A percentile compares a stretch with the other conserved stretches of the same genome.
phyloP scores from a whole-genome alignment of 495 filamentous ascomycete genomes.

The Lasiosphaeris hirsuta region DNA sequence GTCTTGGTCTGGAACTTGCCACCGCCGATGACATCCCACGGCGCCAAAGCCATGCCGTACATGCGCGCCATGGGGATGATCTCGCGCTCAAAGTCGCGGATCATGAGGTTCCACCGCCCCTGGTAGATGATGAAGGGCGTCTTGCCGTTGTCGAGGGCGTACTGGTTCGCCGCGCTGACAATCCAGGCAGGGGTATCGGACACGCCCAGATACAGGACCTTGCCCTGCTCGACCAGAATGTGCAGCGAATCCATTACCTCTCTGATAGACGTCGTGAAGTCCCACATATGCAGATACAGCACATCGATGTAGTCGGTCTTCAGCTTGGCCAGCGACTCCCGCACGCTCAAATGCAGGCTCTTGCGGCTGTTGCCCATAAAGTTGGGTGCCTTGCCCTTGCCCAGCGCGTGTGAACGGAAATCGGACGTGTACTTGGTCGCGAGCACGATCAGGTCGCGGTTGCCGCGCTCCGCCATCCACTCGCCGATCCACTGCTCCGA shows the following conservation, averaged over 20 bases:
- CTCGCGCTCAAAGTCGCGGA: conserved; percentile 56
- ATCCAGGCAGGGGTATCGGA: conserved; percentile 65
- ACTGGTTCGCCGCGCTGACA: conserved; percentile 57
- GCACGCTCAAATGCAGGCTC: conserved; percentile 51
- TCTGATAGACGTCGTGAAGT: conserved; percentile 55
- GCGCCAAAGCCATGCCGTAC: conserved; percentile 58
- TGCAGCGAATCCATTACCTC: conserved; percentile 63
- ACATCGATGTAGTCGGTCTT: conserved; percentile 67
- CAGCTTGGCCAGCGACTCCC: conserved; percentile 56
- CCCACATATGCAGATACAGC: conserved; percentile 62
- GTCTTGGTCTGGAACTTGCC: conserved; percentile 52
- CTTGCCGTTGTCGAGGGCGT: conserved; percentile 57
- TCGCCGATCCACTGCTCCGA: conserved; percentile 66
- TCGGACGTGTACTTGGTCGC: conserved; percentile 54
- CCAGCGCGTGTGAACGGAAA: conserved; percentile 44
- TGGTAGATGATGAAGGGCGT: conserved; percentile 66
- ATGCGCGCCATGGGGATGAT: conserved; percentile 57
- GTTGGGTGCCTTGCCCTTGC: conserved; percentile 41
- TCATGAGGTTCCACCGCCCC: conserved; percentile 58
- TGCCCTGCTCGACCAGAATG: conserved; percentile 54
- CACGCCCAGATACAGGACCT: conserved; percentile 63
- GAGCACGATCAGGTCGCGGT: conserved; percentile 60
- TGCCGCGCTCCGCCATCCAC: conserved; percentile 45
- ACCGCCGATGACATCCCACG: conserved; percentile 54
- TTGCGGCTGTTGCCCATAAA: conserved; percentile 27